These are phyloP conservation scores for Globisporangium canariense DNA, from an alignment of 352 stramenopile genomes.

Conservation along the genomic window DNA sequence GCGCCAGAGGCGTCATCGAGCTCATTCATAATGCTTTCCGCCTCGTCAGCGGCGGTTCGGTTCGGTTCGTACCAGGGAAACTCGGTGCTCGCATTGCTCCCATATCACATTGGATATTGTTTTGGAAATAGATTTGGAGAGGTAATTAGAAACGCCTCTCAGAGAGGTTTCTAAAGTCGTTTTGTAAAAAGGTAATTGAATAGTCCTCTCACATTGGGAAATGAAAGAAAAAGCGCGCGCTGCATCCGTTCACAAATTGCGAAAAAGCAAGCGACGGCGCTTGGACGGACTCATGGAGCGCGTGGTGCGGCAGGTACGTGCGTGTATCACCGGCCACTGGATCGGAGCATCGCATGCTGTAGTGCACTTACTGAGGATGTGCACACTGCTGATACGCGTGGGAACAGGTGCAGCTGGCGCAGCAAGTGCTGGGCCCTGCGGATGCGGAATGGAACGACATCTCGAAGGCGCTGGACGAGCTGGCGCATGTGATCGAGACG, in stretches of 20 bases:
- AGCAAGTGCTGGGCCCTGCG: slow-evolving; percentile 26
- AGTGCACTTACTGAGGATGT: not conserved
- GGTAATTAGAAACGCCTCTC: no score
- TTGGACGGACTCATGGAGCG: slow-evolving; percentile 17
- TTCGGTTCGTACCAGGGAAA: no score
- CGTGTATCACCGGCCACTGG: no score
- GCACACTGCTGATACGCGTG: not conserved
- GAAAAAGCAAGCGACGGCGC: not conserved
- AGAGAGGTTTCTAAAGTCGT: no score
- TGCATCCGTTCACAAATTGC: not conserved
- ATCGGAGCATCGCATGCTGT: not conserved
- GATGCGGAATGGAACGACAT: slow-evolving; percentile 42
- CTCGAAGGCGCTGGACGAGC: slow-evolving; percentile 34
- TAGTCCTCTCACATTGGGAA: no score
- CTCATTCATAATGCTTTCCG: no score
- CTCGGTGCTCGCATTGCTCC: no score
- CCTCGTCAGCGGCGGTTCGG: no score
- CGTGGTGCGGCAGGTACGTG: slow-evolving; percentile 19
- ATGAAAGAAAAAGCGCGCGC: not conserved
- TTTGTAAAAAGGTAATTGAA: no score
- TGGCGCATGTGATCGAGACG: slow-evolving; percentile 45
- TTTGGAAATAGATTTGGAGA: no score
- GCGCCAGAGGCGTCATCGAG: no score
- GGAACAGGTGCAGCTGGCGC: slow-evolving; percentile 36
- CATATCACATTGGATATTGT: no score